phyloP scores from a whole-genome alignment of 768 basidiomycete genomes.

The Macrocybe gigantea region DNA sequence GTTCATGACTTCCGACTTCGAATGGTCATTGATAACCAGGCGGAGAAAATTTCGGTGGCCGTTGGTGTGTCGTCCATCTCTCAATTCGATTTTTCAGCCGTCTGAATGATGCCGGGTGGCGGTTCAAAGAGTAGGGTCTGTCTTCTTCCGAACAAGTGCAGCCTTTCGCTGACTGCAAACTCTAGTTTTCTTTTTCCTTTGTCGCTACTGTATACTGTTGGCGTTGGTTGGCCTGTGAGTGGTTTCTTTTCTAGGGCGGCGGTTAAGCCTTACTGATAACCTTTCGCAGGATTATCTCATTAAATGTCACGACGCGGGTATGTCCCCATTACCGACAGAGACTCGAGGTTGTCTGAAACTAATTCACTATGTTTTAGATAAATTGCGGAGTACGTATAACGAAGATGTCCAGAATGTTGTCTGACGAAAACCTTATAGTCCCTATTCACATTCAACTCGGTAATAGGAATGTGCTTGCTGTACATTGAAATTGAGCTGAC shows the following conservation, averaged over 20 bases:
- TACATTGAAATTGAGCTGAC: not conserved
- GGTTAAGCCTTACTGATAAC: not conserved
- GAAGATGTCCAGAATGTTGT: not conserved
- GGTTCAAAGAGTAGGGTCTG: no score
- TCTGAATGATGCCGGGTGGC: no score
- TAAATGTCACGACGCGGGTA: constrained; percentile 45
- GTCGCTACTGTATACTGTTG: constrained; percentile 67
- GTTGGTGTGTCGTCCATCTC: constrained; percentile 40
- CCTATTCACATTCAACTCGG: constrained; percentile 66
- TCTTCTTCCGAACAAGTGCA: not conserved
- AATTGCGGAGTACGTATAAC: constrained; percentile 47
- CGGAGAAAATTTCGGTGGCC: constrained; percentile 63
- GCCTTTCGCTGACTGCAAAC: not conserved
- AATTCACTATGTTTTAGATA: constrained; percentile 29
- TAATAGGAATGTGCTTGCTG: constrained; percentile 17
- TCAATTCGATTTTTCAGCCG: not conserved
- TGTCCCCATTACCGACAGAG: constrained; percentile 4
- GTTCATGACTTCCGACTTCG: constrained; percentile 56
- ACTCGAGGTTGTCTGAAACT: not conserved
- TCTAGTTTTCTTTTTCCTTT: constrained; percentile 60
- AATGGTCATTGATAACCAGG: constrained; percentile 57
- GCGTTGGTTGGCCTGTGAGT: constrained; percentile 60
- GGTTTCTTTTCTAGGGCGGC: not conserved
- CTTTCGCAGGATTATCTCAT: constrained; percentile 47
- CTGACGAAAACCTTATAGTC: constrained; percentile 29